These are phyloP conservation scores for Carpinus fangiana DNA, from an alignment of 306 rosid genomes.

Conservation along the genomic window DNA sequence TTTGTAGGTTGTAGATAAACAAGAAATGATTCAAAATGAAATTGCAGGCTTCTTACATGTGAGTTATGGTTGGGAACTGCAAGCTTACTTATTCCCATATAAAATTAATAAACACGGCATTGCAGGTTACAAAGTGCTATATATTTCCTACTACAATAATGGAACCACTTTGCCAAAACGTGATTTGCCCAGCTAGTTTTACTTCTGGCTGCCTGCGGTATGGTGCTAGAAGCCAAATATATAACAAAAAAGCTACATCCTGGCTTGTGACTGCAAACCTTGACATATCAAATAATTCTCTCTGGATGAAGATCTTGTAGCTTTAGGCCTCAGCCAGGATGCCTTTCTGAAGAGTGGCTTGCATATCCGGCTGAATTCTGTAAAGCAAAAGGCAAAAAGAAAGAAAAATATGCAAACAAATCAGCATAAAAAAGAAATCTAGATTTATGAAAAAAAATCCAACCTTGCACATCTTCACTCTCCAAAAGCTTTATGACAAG, in stretches of 20 bases:
- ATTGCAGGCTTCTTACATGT: background rate
- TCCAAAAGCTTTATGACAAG: conserved; percentile 84
- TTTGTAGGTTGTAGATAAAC: too few relatives aligned
- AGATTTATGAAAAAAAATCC: conserved; percentile 2
- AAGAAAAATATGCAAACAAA: conserved; percentile 1
- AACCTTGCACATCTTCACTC: conserved; percentile 86
- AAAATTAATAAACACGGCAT: background rate
- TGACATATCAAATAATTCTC: conserved; percentile 93
- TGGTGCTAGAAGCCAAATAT: background rate
- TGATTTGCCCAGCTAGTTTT: background rate
- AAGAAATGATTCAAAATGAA: too few relatives aligned
- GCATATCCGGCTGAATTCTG: conserved; percentile 69
- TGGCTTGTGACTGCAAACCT: conserved; percentile 48
- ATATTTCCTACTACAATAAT: background rate
- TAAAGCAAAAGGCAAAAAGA: conserved; percentile 18
- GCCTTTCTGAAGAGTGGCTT: conserved; percentile 78
- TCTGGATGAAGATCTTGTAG: conserved; percentile 86
- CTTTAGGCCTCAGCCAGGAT: conserved; percentile 91
- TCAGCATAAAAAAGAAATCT: background rate
- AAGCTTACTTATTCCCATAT: background rate
- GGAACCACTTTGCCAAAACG: background rate
- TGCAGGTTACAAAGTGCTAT: background rate
- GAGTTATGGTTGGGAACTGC: background rate
- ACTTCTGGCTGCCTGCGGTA: background rate
- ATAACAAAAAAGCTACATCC: conserved; percentile 23